Conservation (phyloP, 495 filamentous ascomycete species). For the Schizothecium vesticola region DNA sequence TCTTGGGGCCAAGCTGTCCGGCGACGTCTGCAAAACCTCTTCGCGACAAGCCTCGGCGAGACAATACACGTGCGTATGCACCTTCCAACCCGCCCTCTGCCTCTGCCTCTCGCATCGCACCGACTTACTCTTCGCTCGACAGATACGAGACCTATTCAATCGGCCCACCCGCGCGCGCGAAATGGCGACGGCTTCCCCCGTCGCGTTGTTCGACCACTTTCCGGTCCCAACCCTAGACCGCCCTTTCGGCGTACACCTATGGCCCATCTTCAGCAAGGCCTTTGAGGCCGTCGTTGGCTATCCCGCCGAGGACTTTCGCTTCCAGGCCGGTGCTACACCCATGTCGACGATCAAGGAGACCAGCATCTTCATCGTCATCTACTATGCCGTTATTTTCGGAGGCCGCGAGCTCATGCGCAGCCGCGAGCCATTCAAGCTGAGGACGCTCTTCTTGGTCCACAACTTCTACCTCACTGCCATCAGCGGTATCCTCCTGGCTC, state of each 20-base stretch:
- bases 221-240: conserved; percentile 77
- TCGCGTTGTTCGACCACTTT: conserved; percentile 58
- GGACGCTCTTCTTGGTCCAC: conserved; percentile 68
- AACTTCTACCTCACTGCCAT: conserved; percentile 74
- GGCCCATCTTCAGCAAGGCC: conserved; percentile 88
- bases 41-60: neutral
- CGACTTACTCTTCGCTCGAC: conserved; percentile 5
- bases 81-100: neutral
- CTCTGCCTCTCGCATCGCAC: neutral
- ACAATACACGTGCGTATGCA: neutral
- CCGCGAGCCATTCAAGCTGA: conserved; percentile 61
- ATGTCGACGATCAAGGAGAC: conserved; percentile 67
- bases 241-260: conserved; percentile 86
- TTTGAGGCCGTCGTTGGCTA: conserved; percentile 70
- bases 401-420: conserved; percentile 69
- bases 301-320: conserved; percentile 64
- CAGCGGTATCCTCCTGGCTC: conserved; percentile 57
- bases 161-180: conserved; percentile 6
- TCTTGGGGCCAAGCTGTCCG: neutral
- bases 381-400: conserved; percentile 72
- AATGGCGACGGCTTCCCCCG: conserved; percentile 40
- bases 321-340: conserved; percentile 60
- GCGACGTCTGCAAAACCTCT: conserved; percentile 5
- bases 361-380: conserved; percentile 56
- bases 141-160: conserved; percentile 1